Base-by-base conservation (phyloP, 2,329 filamentous ascomycete genomes). In the Colletotrichum shisoi region DNA sequence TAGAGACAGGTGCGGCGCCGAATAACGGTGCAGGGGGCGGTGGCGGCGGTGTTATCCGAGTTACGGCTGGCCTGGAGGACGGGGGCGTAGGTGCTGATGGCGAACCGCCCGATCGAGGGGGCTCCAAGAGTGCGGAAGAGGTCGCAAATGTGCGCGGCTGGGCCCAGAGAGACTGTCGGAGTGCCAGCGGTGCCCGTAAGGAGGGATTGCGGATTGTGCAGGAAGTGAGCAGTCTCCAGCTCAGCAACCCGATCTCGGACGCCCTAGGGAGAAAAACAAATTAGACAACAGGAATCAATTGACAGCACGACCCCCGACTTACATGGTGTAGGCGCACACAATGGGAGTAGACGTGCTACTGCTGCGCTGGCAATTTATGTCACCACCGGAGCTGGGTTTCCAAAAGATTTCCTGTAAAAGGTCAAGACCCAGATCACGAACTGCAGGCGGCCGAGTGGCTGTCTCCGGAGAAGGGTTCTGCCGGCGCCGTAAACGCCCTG, bases 221-320 rank as follows among this genome's bases (percentile, higher is more conserved):
- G 21, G 48, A 53, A 24, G 63, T 59, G 62, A 70, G 67, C 58
- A 70, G 40, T 15, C 62, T 62, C 53, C 48, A 67, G 67, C 69
- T 45, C 44, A 69, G 45, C 34, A 67, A 49, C 45, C 60, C 44
- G n/a, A 70, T 59, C 54, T 68, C 69, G 40, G 63, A 68, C 42
- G 69, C 63, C 69, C 69, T 70, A 17, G 5, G 6, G 24, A 21
- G 31, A 11, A 13, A 34, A 4, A 31, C 4, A 44, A 51, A 51
- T 63, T 19, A 63, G 58, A 52, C 7, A 3, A 31, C 19, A n/a
- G 0, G 6, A 21, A 5, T 4, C n/a, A 48, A 27, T 19, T 6
- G 11, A 2, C 17, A 46, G 1, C 6, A 3, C 6, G 4, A 37
- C 19, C 13, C 31, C 46, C 49, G 46, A 11, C 65, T 44, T 39